These are phyloP conservation scores for Aspergillus amoenus DNA, from an alignment of 2,329 filamentous ascomycete genomes.

Conservation along the genomic window DNA sequence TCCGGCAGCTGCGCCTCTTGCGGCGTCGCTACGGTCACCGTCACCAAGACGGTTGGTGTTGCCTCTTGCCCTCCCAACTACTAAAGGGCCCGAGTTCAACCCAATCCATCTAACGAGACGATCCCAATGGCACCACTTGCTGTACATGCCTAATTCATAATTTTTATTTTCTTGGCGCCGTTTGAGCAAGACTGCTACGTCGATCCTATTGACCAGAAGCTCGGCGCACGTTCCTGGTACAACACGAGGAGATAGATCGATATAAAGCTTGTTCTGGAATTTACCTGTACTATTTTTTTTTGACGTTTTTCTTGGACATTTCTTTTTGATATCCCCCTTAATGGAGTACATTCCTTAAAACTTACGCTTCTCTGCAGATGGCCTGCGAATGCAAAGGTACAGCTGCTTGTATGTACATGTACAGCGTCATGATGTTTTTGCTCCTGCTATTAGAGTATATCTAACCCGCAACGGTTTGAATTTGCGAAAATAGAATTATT, in stretches of 20 bases:
- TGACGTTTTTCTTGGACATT: constrained; percentile 12
- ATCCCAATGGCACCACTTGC: constrained; percentile 25
- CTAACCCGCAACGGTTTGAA: no score
- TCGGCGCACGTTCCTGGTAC: neutral
- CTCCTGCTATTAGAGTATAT: no score
- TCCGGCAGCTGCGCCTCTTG: constrained; percentile 9
- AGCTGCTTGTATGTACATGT: neutral
- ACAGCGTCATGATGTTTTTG: constrained; percentile 7
- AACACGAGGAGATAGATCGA: neutral
- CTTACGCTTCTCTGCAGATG: constrained; percentile 1
- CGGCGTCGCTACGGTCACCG: constrained; percentile 21
- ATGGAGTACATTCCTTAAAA: constrained; percentile 32
- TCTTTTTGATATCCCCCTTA: constrained; percentile 20
- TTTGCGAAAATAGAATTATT: neutral
- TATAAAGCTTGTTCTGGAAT: constrained; percentile 12
- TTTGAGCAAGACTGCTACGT: constrained; percentile 1
- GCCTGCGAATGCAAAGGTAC: neutral
- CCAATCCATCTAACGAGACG: constrained; percentile 19
- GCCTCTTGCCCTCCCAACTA: constrained; percentile 13
- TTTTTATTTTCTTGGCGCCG: constrained; percentile 24
- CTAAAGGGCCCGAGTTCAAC: constrained; percentile 14
- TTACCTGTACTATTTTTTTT: constrained; percentile 14
- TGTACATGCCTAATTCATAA: constrained; percentile 39
- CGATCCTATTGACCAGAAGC: neutral
- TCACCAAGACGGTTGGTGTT: constrained; percentile 29